These are phyloP conservation scores for Coelastrella sp. DNA, from an alignment of 139 green algal species.

Conservation along the genomic window DNA sequence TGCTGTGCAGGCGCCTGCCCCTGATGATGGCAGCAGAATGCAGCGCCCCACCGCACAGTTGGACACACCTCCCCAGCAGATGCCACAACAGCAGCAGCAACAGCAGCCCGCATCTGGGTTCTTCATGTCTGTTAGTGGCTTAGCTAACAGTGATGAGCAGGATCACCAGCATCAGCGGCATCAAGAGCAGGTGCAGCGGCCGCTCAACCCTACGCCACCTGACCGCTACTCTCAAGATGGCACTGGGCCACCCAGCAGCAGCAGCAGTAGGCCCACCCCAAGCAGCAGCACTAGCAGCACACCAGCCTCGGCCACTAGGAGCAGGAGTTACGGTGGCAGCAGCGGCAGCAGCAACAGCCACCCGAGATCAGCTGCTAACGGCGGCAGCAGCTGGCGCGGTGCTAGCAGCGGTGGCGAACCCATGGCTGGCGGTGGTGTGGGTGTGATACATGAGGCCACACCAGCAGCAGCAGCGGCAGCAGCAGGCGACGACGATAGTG, in stretches of 20 bases:
- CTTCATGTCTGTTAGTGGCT: background rate
- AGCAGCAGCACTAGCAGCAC: conserved; percentile 8
- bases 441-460: background rate
- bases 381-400: background rate
- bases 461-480: conserved; percentile 17
- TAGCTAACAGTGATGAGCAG: conserved; percentile 2
- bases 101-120: background rate
- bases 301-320: background rate
- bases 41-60: too few species aligned
- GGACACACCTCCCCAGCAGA: background rate
- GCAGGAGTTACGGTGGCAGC: background rate
- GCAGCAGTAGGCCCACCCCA: background rate
- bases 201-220: background rate
- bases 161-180: background rate
- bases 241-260: background rate
- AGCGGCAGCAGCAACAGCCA: conserved; percentile 6
- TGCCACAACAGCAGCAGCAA: background rate
- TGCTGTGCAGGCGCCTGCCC: too few species aligned
- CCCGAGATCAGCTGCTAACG: background rate
- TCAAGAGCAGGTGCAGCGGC: background rate
- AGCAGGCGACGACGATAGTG: background rate
- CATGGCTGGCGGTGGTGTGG: background rate
- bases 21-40: background rate
- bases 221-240: background rate
- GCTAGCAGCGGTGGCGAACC: conserved; percentile 1